Conservation (phyloP, 768 basidiomycete species). For the Tephrocybe sp. region DNA sequence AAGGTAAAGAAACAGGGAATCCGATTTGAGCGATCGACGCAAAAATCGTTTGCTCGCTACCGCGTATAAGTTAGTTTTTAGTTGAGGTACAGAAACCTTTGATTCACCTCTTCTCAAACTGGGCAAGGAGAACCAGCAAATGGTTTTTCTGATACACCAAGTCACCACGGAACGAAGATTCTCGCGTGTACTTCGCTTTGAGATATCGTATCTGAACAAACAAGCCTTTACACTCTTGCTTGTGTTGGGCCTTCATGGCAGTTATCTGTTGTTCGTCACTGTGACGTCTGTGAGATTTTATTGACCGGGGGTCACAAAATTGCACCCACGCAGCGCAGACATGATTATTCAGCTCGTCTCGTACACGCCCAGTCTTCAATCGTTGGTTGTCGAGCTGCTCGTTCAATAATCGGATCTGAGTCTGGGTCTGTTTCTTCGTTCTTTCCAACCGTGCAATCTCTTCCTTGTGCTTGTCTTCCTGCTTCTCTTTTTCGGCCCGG, state of each 20-base stretch:
- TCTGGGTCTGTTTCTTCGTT: conserved; percentile 64
- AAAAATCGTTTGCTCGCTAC: conserved; percentile 71
- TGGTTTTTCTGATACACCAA: conserved; percentile 89
- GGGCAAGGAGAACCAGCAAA: conserved; percentile 68
- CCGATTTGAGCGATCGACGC: conserved; percentile 78
- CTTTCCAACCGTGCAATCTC: conserved; percentile 60
- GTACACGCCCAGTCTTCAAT: conserved; percentile 44
- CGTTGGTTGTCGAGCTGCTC: conserved; percentile 64
- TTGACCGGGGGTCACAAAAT: too few species aligned
- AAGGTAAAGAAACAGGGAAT: conserved; percentile 48
- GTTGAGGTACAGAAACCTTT: background rate
- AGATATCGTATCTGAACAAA: conserved; percentile 90
- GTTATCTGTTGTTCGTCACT: conserved; percentile 59
- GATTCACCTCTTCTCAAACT: conserved; percentile 69
- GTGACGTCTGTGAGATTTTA: too few species aligned
- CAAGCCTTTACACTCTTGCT: conserved; percentile 86
- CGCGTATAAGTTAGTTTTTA: background rate
- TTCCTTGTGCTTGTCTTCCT: conserved; percentile 54
- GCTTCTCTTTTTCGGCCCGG: conserved; percentile 64
- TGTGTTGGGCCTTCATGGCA: conserved; percentile 64
- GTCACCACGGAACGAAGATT: conserved; percentile 74
- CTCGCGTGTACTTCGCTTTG: conserved; percentile 88
- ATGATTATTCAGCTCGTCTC: conserved; percentile 53
- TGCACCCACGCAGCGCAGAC: conserved; percentile 58
- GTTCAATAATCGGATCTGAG: conserved; percentile 63